These are phyloP conservation scores for Lachancea sp. DNA, from an alignment of 805 yeast genomes.

Conservation along the genomic window DNA sequence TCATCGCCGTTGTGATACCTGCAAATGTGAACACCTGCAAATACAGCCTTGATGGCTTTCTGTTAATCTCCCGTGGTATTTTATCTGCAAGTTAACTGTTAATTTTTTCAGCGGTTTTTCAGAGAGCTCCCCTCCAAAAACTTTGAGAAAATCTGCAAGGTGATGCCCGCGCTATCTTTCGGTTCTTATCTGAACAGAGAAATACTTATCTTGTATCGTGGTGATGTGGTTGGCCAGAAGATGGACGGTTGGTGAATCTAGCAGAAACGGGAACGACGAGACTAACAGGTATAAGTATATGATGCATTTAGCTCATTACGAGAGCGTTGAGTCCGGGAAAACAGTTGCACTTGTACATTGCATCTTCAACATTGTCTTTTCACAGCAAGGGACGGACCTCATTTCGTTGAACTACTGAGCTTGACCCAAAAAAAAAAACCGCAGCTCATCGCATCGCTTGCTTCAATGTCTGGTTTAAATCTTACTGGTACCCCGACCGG, in stretches of 20 bases:
- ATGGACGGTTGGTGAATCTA: neutral
- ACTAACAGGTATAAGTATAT: neutral
- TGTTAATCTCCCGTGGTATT: neutral
- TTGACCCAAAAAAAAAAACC: neutral
- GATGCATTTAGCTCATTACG: neutral
- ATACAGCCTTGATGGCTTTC: no score
- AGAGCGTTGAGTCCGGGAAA: no score
- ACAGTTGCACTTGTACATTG: no score
- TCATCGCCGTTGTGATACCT: no score
- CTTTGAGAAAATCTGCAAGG: neutral
- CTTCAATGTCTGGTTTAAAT: constrained; percentile 26
- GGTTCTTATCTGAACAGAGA: neutral
- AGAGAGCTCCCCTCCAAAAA: neutral
- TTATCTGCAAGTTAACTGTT: neutral
- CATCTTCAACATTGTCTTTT: no score
- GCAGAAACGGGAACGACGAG: neutral
- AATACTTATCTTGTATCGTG: neutral
- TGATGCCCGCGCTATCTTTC: neutral
- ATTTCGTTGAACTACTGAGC: neutral
- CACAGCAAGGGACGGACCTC: no score
- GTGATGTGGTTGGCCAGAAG: neutral
- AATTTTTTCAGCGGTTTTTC: neutral
- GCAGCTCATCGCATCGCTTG: no score
- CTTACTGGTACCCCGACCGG: constrained; percentile 44
- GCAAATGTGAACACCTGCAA: no score